Base-by-base conservation (phyloP, 371 early-diverging fungal species). In the Chytridium lagenaria region DNA sequence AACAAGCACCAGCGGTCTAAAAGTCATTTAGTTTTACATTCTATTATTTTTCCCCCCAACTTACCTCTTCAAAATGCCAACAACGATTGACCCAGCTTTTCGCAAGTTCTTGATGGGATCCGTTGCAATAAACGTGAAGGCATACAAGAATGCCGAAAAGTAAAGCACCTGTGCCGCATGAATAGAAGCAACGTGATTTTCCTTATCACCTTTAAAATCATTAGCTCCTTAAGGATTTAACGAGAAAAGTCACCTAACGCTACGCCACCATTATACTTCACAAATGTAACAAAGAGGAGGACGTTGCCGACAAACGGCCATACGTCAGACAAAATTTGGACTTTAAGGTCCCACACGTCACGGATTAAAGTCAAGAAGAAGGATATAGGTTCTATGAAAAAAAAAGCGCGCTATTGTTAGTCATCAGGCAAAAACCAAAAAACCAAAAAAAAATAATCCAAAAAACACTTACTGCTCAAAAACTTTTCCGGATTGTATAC, bases 151-250 rank as follows among this genome's bases (percentile, higher is more conserved):
- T 0, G 87, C 86, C 10, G 83, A 76, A 84, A 92, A 96, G 83
- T 98, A 98, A 51, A 94, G 87, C 10, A 96, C 50, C 79, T 98
- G 97, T 1, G 94, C 92, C 15, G 95, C 74, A 80, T 98, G 95
- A 30, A 92, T 33, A 1, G 88, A 86, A 1, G 94, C 89, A 22
- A 89, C 78, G 82, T 98, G 98, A 77, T 98, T 93, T 15, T 90
- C 79, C 64, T 88, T 88, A 83, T 98, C 98, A 16, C 96, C 94
- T 70, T 51, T n/a, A 30, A 16, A 30, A 1, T 28, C 1, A 52
- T 26, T 23, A 63, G 22, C 57, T 7, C 7, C n/a, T 34, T 34
- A 51, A 61, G 34, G 36, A 51, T 15, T 10, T 68, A 38, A 26
- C 44, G 10, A n/a, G 59, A 50, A 12, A 33, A 36, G 36, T 78